These are phyloP conservation scores for Penstemon davidsonii DNA, from an alignment of 257 asterid genomes.

Conservation along the genomic window DNA sequence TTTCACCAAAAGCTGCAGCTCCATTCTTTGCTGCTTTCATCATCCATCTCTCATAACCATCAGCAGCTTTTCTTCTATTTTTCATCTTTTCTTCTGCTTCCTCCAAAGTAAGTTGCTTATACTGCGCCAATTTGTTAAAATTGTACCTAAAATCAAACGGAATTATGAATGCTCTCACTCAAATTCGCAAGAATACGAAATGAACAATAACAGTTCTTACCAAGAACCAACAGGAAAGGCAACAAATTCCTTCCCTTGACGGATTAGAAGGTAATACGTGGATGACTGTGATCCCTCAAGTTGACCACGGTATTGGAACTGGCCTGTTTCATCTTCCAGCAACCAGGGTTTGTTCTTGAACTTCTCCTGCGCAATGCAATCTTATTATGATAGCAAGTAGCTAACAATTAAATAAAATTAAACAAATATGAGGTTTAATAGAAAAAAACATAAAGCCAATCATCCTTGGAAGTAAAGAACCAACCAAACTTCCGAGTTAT, in stretches of 20 bases:
- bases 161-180: constrained; percentile 14
- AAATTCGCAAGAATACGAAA: background rate
- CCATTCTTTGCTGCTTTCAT: constrained; percentile 60
- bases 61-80: constrained; percentile 95
- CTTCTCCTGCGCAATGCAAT: constrained; percentile 67
- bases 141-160: constrained; percentile 63
- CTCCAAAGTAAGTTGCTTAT: constrained; percentile 95
- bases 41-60: constrained; percentile 77
- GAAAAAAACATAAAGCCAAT: constrained; percentile 19
- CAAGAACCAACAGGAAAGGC: constrained; percentile 99
- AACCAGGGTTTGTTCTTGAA: constrained; percentile 94
- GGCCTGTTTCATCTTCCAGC: constrained; percentile 97
- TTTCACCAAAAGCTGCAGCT: constrained; percentile 56
- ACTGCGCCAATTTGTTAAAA: constrained; percentile 94
- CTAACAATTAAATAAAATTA: background rate
- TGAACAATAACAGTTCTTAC: constrained; percentile 40
- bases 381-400: constrained; percentile 24
- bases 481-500: background rate
- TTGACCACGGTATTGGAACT: constrained; percentile 79
- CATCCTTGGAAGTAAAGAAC: constrained; percentile 18
- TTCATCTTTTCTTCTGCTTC: constrained; percentile 99
- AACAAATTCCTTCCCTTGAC: constrained; percentile 89
- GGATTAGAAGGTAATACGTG: constrained; percentile 89
- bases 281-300: constrained; percentile 96
- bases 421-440: constrained; percentile 12